Base-by-base conservation (phyloP, 148 eudicot genomes). In the Cornus controversa region DNA sequence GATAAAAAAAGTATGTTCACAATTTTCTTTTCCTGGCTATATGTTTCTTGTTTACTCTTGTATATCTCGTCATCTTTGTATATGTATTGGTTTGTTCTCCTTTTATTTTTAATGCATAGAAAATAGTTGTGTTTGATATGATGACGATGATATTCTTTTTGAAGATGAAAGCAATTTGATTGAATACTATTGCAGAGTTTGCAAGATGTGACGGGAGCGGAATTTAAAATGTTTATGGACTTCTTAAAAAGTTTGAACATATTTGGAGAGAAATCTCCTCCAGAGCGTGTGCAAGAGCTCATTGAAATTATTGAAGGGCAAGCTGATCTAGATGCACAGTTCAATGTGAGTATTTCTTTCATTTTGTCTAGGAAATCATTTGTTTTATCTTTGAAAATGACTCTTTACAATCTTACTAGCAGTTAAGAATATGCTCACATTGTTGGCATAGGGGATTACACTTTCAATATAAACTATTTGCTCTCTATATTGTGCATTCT, bases 181-280 rank as follows among this genome's bases (percentile, higher is more conserved):
- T 70, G 60, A 16, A n/a, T 79, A 37, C 28, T 79, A 42, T 83
- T 88, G 87, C 92, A 96, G 99, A 93, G 97, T 84, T 81, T 96
- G 73, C 93, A 92, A 85, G 99, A 96, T 80, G 99, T 96, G 74
- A 96, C 94, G 23, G 97, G 96, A 77, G 90, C 90, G 50, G 99
- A 96, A 77, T 96, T 96, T 79, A 89, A 96, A 84, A 93, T 96
- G 99, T 96, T 96, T 64, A 91, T 93, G 83, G 93, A 96, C 83
- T 96, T 96, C 80, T 86, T 96, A 23, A 91, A 85, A 75, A 91
- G 92, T 88, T 85, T 96, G 85, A 90, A 69, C 84, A 79, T 90
- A 73, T 96, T 96, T 87, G 98, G 99, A 64, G 94, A 90, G 75
- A 90, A 87, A 84, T 94, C 98, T 73, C 94, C 97, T 69, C 84